Percentiles rank a stretch among this genome's conserved stretches.
These are phyloP conservation scores for Vitis hybrid DNA, from an alignment of 177 flowering plant species.

Conservation along the genomic window DNA sequence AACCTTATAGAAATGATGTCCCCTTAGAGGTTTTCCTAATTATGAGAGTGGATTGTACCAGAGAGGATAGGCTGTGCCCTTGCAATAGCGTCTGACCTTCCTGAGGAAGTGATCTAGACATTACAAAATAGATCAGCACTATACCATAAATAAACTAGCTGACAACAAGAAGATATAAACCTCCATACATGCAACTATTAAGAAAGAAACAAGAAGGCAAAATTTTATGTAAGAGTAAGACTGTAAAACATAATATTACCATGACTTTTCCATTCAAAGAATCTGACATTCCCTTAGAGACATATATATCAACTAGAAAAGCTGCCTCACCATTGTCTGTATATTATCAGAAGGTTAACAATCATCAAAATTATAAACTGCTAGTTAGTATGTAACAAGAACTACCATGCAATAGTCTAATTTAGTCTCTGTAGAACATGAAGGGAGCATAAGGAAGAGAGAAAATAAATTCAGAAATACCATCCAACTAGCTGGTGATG, in stretches of 20 bases:
- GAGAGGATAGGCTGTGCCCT: constrained; percentile 74
- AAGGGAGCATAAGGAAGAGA: no score
- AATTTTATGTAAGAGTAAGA: neutral
- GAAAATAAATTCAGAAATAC: no score
- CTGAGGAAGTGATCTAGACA: constrained; percentile 65
- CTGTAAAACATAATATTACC: constrained; percentile 36
- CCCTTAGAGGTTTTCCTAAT: neutral
- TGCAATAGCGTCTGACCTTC: constrained; percentile 64
- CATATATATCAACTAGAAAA: constrained; percentile 63
- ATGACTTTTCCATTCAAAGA: constrained; percentile 52
- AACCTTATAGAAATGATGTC: neutral
- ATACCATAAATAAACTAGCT: neutral
- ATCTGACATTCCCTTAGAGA: constrained; percentile 52
- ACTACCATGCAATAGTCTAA: no score
- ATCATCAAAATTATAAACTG: neutral
- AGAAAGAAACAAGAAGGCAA: neutral
- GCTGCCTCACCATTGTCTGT: constrained; percentile 39
- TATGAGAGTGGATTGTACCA: constrained; percentile 35
- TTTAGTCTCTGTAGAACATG: no score
- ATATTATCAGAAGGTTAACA: constrained; percentile 8
- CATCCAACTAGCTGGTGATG: no score
- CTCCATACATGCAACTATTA: neutral
- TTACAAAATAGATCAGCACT: neutral
- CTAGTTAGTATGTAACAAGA: no score
- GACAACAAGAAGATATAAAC: neutral